Conservation (phyloP, 23 red algal species). For the Gracilaria gracilis region DNA sequence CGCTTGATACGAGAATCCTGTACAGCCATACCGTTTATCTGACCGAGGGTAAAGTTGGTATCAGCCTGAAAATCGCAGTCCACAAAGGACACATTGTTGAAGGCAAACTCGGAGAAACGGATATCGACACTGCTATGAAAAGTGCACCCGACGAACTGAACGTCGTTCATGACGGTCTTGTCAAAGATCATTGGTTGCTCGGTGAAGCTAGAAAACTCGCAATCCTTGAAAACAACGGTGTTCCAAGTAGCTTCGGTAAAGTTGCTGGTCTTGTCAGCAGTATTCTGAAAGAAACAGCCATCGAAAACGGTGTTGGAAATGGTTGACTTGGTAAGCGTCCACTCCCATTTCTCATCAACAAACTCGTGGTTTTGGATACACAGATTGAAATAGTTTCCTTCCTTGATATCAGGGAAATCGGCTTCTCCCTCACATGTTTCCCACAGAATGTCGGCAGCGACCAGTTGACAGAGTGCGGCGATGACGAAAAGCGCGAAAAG, state of each 20-base stretch:
- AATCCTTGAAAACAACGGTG: slow-evolving; percentile 53
- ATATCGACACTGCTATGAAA: slow-evolving; percentile 34
- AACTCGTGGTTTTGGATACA: slow-evolving; percentile 61
- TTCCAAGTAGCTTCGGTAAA: slow-evolving; percentile 60
- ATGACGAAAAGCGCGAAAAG: background rate
- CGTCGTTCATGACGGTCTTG: slow-evolving; percentile 39
- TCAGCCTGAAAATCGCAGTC: slow-evolving; percentile 46
- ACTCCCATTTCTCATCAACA: slow-evolving; percentile 21
- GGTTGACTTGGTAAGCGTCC: slow-evolving; percentile 36
- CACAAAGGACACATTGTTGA: slow-evolving; percentile 62
- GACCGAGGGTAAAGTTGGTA: slow-evolving; percentile 63
- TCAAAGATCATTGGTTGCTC: slow-evolving; percentile 53
- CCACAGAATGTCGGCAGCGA: slow-evolving; percentile 48
- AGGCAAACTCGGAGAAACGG: slow-evolving; percentile 36
- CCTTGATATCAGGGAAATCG: slow-evolving; percentile 49
- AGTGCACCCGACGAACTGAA: slow-evolving; percentile 50
- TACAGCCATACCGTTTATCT: slow-evolving; percentile 38
- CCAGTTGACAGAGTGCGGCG: background rate
- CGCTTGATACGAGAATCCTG: slow-evolving; percentile 51
- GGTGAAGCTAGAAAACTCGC: slow-evolving; percentile 28
- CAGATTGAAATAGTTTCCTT: slow-evolving; percentile 70
- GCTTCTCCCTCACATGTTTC: slow-evolving; percentile 49
- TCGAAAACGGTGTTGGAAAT: slow-evolving; percentile 51
- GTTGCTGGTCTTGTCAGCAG: slow-evolving; percentile 23
- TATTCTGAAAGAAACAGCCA: slow-evolving; percentile 57